These are phyloP conservation scores for Martensiomyces pterosporus DNA, from an alignment of 192 early-diverging fungal genomes.

Conservation along the genomic window DNA sequence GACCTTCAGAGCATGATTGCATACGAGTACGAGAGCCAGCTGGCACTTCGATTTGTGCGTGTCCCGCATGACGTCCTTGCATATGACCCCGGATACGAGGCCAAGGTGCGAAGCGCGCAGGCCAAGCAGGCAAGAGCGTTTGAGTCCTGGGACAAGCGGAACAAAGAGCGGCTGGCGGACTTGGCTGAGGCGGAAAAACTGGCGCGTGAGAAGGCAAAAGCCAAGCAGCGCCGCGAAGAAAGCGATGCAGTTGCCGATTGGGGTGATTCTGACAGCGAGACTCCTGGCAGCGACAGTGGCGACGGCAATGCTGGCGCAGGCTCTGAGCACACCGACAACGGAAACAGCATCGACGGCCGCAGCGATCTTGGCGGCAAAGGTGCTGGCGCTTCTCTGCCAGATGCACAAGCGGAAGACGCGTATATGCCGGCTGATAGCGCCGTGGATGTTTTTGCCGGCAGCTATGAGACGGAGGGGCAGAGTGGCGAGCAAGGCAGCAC, in stretches of 20 bases:
- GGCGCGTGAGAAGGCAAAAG: conserved; percentile 12
- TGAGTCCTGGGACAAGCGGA: conserved; percentile 19
- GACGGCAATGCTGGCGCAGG: too few species aligned
- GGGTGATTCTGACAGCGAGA: conserved; percentile 32
- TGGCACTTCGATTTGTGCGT: conserved; percentile 32
- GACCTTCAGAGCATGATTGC: neutral
- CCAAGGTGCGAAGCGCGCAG: conserved; percentile 23
- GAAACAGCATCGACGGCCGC: neutral
- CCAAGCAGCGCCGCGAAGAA: conserved; percentile 26
- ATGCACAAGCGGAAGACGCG: too few species aligned
- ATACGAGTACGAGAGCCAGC: neutral
- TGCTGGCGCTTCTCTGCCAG: too few species aligned
- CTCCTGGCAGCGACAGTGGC: neutral
- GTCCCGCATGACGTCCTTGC: conserved; percentile 37
- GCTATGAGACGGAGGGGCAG: neutral
- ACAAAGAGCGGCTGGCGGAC: conserved; percentile 9
- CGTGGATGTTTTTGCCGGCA: neutral
- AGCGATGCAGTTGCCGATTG: conserved; percentile 24
- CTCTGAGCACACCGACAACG: neutral
- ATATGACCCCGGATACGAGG: conserved; percentile 43
- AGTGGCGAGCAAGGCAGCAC: too few species aligned
- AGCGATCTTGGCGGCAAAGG: too few species aligned
- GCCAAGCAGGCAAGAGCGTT: conserved; percentile 18
- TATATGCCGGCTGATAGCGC: too few species aligned
- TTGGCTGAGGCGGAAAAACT: conserved; percentile 6